Base-by-base conservation (phyloP, 1,284 basidiomycete species). In the Moniliophthora roreri region DNA sequence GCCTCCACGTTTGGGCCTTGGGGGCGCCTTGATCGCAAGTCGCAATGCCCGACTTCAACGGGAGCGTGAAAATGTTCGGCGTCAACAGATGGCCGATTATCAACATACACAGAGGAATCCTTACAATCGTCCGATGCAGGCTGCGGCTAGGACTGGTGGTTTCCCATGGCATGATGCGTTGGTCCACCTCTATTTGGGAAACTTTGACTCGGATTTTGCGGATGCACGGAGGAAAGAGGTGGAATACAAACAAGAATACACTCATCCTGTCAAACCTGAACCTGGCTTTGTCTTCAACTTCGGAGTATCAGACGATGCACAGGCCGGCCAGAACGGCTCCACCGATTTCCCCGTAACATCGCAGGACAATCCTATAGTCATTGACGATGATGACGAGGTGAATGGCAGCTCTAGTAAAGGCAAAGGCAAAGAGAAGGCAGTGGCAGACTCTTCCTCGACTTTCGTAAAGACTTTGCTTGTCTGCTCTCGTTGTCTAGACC, bases 201-300 rank as follows among this genome's bases (percentile, higher is more conserved):
- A 39, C 38, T 5, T 39, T 13, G 18, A 9, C 13, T 52, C 54
- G 23, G 55, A 57, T 26, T 16, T 52, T 15, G 34, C 48, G 23
- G 55, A 36, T 13, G 20, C 50, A 13, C 54, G 55, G 24, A 38
- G 35, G 15, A 63, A 67, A 6, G 72, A 73, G 45, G 65, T 72
- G 3, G 74, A 80, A 51, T 91, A 87, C 63, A 76, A 76, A 57
- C 66, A 71, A 2, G 71, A 71, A 10, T 90, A 82, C 65, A 91
- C 89, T 0, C 88, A 91, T 63, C 78, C 85, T 2, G 63, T 64
- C 8, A 69, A 67, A 10, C 69, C 78, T 4, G 69, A 76, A 16
- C 67, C 81, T 32, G 87, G 85, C 2, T 91, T 85, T 63, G 81
- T 82, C 0, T 78, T 77, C 61, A 78, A 87, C 62, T 89, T 91